Evolutionary conservation across 2,329 filamentous ascomycete genomes (phyloP).

Genomic region (Epichloe festucae): DNA sequence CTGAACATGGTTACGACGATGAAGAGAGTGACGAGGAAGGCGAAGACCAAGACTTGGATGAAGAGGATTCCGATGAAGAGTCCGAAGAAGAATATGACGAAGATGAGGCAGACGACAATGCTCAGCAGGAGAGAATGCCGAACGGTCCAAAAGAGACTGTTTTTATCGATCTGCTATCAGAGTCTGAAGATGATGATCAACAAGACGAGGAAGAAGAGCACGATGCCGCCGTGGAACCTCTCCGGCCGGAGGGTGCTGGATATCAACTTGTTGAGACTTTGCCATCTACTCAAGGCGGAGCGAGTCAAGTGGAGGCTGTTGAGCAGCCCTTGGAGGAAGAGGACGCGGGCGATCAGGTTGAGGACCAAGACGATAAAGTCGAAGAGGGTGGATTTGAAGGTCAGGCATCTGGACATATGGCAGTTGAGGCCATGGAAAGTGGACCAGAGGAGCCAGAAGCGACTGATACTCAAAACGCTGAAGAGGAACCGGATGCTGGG

Average conservation of each 20-base stretch:
- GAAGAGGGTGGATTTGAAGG: neutral
- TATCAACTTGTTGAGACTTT: neutral
- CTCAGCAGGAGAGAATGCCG: slow-evolving; percentile 3
- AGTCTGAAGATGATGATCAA: slow-evolving; percentile 16
- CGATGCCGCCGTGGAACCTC: neutral
- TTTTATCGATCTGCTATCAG: slow-evolving; percentile 34
- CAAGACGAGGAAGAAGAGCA: neutral
- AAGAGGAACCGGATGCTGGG: neutral
- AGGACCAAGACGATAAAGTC: neutral
- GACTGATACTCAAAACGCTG: neutral
- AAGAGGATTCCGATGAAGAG: slow-evolving; percentile 7
- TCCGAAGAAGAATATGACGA: slow-evolving; percentile 2
- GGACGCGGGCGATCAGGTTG: neutral
- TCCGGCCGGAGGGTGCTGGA: neutral
- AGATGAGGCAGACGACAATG: slow-evolving; percentile 1
- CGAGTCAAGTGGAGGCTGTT: neutral
- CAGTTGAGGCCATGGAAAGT: neutral
- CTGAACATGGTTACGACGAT: slow-evolving; percentile 12
- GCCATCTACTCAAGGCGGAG: neutral
- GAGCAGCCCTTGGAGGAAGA: neutral
- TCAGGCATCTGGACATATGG: neutral
- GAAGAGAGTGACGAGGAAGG: slow-evolving; percentile 8
- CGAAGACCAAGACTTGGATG: slow-evolving; percentile 5
- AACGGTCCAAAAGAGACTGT: slow-evolving; percentile 21
- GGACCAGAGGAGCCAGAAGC: neutral